Evolutionary conservation across 2,329 filamentous ascomycete species (phyloP).

Genomic region (Alternaria gansuensis): DNA sequence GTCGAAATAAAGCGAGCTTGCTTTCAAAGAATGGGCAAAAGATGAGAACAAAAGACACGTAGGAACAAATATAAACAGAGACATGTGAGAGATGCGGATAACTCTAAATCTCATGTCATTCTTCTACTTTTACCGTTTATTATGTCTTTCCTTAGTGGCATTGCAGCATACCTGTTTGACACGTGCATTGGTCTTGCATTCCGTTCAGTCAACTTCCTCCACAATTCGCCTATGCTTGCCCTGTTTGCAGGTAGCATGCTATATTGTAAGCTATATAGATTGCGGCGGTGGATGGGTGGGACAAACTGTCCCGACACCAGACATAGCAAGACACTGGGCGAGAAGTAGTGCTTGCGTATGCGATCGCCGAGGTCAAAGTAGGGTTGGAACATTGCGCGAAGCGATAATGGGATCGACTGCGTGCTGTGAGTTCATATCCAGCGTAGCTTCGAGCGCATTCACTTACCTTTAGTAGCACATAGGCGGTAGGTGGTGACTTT

Average conservation of each 20-base stretch:
- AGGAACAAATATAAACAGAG: not conserved
- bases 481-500: slow-evolving; percentile 70
- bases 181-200: slow-evolving; percentile 12
- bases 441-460: slow-evolving; percentile 9
- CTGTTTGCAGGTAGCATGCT: slow-evolving; percentile 91
- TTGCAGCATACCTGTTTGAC: slow-evolving; percentile 17
- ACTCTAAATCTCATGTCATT: slow-evolving; percentile 1
- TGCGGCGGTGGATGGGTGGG: slow-evolving; percentile 91
- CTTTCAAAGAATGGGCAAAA: not conserved
- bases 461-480: slow-evolving; percentile 82
- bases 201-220: slow-evolving; percentile 67
- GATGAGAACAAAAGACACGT: not conserved
- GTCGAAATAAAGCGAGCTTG: not conserved
- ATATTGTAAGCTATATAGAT: slow-evolving; percentile 95
- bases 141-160: slow-evolving; percentile 13
- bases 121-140: slow-evolving; percentile 19
- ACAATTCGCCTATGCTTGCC: slow-evolving; percentile 84
- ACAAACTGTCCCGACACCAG: slow-evolving; percentile 91
- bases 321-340: slow-evolving; percentile 85
- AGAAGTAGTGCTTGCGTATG: slow-evolving; percentile 94
- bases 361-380: slow-evolving; percentile 95
- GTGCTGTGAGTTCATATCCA: not conserved
- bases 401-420: slow-evolving; percentile 80
- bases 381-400: slow-evolving; percentile 95
- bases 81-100: not conserved